Evolutionary conservation across 1,284 basidiomycete species (phyloP).

Genomic region (Rugiboletus extremiorientalis): DNA sequence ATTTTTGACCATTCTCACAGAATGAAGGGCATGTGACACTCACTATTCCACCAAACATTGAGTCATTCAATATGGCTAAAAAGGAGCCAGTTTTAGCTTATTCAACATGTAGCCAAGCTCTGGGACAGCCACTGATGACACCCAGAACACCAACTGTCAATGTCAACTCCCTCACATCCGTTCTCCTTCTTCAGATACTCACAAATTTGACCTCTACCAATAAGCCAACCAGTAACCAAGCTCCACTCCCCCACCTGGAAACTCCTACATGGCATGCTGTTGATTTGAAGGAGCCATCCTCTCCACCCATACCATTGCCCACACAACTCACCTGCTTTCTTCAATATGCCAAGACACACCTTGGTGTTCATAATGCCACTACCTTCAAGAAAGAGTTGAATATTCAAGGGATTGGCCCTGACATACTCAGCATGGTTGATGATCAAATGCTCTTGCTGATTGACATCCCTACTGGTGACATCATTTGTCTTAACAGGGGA

Average conservation of each 20-base stretch:
- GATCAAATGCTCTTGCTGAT: background rate
- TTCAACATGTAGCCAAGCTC: too few species aligned
- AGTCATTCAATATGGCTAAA: background rate
- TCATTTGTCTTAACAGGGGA: conserved; percentile 16
- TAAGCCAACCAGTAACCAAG: too few species aligned
- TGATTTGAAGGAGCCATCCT: too few species aligned
- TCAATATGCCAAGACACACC: too few species aligned
- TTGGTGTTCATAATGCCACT: too few species aligned
- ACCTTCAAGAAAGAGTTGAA: too few species aligned
- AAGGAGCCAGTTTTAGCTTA: too few species aligned
- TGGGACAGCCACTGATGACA: too few species aligned
- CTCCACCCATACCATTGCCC: too few species aligned
- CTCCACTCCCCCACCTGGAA: too few species aligned
- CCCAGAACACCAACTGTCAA: background rate
- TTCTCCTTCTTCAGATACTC: background rate
- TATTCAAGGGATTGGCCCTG: background rate
- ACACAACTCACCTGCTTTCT: too few species aligned
- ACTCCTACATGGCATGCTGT: too few species aligned
- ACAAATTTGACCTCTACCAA: background rate
- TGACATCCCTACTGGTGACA: conserved; percentile 1
- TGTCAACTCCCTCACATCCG: background rate
- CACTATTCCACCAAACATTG: background rate
- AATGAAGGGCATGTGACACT: conserved; percentile 1
- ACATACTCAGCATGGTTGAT: background rate
- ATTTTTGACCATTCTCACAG: background rate